Base-by-base conservation (phyloP, 495 filamentous ascomycete genomes). In the Penicillium lividum region DNA sequence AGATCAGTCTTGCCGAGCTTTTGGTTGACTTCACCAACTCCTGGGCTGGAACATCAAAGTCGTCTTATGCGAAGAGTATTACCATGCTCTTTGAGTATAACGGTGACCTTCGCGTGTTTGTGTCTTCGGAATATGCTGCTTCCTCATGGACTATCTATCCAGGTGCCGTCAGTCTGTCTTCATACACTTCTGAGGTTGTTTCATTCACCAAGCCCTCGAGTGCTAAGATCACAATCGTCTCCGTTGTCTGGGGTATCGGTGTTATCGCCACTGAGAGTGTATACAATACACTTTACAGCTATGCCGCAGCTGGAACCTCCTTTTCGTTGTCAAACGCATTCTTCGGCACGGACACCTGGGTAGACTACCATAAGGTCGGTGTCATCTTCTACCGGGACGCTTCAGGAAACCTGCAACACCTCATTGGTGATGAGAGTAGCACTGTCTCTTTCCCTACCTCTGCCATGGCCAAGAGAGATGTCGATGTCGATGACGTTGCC, bases 171-270 rank as follows among this genome's bases (percentile, higher is more conserved):
- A 46, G 43, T 10, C 43, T 46, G 25, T 46, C 43, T 22, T 7
- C 16, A 22, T 8, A 46, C 25, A 46, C 43, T 25, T 46, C 43
- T 27, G 25, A 27, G 8, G 25, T 46, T 46, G 9, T 46, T 9
- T 46, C 43, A 46, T 22, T 8, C 6, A 22, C 43, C 25, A 22
- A 22, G 43, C 18, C 43, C 8, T 22, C 18, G 4, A 27, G 25
- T 25, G 16, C 43, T 25, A 27, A 22, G 43, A 46, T 46, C 1
- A 22, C 18, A 27, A 46, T 46, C 25, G 7, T 25, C 43, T 22
- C 43, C 25, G 43, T 46, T 46, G 16, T 46, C 18, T 46, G 43
- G 43, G 43, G 43, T 25, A 46, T 25, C 18, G 43, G 43, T 46
- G 18, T 25, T 22, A 46, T 46, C 25, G 25, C 43, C 16, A 27